These are phyloP conservation scores for Clarireedia homoeocarpa DNA, from an alignment of 2,329 filamentous ascomycete species.

Conservation along the genomic window DNA sequence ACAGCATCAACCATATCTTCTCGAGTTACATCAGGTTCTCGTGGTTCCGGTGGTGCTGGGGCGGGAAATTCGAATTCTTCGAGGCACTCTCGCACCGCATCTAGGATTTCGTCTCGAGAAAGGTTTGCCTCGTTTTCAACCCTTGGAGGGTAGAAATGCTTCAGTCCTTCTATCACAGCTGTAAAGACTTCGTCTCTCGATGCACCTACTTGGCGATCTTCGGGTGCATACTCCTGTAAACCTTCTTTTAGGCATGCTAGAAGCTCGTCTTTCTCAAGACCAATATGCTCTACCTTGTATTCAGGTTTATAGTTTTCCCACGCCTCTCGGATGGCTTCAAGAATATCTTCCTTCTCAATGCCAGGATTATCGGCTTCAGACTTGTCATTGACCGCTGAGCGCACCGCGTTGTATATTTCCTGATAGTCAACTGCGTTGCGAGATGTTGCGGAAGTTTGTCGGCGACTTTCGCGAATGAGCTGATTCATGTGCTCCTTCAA, in stretches of 20 bases:
- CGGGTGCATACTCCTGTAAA: conserved; percentile 60
- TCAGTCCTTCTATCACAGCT: conserved; percentile 77
- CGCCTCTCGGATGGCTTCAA: conserved; percentile 79
- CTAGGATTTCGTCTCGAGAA: conserved; percentile 75
- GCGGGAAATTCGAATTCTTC: conserved; percentile 75
- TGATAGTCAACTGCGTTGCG: conserved; percentile 65
- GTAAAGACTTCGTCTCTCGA: conserved; percentile 79
- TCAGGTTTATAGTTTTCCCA: conserved; percentile 95
- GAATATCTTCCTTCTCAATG: conserved; percentile 71
- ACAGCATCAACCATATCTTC: conserved; percentile 59
- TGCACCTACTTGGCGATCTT: conserved; percentile 43
- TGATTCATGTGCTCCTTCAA: conserved; percentile 79
- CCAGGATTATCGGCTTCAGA: conserved; percentile 42
- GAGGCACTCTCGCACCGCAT: conserved; percentile 76
- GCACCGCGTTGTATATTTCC: conserved; percentile 79
- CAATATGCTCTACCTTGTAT: conserved; percentile 82
- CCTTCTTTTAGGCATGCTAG: conserved; percentile 81
- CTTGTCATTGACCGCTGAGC: conserved; percentile 57
- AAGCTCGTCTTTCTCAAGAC: conserved; percentile 84
- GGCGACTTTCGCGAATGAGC: conserved; percentile 67
- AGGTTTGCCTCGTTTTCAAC: conserved; percentile 59
- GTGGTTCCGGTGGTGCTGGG: conserved; percentile 48
- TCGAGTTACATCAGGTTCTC: conserved; percentile 46
- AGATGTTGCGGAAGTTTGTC: conserved; percentile 59
- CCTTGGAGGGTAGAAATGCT: conserved; percentile 69